A percentile compares a stretch with the other conserved stretches of the same genome.
phyloP scores from a whole-genome alignment of 208 protist species.

The Sergeia podlipaevii region DNA sequence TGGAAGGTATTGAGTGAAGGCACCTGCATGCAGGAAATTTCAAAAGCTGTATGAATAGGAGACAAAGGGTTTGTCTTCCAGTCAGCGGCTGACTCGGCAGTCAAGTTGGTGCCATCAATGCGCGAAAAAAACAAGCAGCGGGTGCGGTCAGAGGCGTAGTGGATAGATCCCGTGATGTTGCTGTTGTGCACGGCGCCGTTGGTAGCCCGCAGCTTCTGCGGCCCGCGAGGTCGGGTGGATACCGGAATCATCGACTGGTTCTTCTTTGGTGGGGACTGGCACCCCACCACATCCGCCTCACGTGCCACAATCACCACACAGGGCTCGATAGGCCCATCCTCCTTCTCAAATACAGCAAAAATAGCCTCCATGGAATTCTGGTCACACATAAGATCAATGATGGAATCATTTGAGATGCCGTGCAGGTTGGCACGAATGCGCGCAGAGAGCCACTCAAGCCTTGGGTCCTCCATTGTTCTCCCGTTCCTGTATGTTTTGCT shows the following conservation, averaged over 20 bases:
- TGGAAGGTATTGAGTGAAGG: conserved; percentile 83
- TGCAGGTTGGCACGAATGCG: conserved; percentile 55
- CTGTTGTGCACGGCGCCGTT: conserved; percentile 61
- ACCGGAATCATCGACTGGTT: not conserved
- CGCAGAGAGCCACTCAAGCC: conserved; percentile 63
- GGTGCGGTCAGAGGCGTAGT: conserved; percentile 65
- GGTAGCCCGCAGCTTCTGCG: conserved; percentile 53
- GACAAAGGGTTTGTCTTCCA: conserved; percentile 54
- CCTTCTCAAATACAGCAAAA: conserved; percentile 48
- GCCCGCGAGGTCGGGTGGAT: not conserved
- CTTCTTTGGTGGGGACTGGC: not conserved
- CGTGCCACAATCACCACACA: conserved; percentile 54
- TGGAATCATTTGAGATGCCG: conserved; percentile 45
- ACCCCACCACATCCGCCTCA: conserved; percentile 42
- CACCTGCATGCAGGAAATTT: conserved; percentile 71
- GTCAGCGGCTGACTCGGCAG: conserved; percentile 44
- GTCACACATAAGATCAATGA: conserved; percentile 55
- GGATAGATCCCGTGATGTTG: conserved; percentile 82
- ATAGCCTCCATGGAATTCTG: conserved; percentile 25
- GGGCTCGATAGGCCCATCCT: conserved; percentile 28
- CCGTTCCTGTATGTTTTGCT: not conserved
- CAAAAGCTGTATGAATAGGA: conserved; percentile 75
- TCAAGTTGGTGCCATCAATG: conserved; percentile 49
- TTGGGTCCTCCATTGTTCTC: conserved; percentile 36
- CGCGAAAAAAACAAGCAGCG: conserved; percentile 85